Base-by-base conservation (phyloP, 2,329 filamentous ascomycete species). In the Penicillium sp. region DNA sequence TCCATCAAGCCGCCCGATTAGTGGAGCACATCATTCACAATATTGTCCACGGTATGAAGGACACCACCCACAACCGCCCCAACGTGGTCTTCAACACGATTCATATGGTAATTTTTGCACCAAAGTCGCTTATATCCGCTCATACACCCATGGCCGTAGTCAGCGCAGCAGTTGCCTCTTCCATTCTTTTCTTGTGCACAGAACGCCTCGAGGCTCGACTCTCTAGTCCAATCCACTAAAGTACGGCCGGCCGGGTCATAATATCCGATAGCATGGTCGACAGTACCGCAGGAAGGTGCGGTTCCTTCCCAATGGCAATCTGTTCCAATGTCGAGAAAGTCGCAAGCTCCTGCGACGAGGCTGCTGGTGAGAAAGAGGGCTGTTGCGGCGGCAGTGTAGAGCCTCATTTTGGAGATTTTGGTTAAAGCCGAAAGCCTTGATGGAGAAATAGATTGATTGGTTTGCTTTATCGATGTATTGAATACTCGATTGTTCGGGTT, bases 51-150 rank as follows among this genome's bases (percentile, higher is more conserved):
- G 12, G 34, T 29, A 34, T 42, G 20, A 34, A 52, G 30, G 7
- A 30, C 30, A 49, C 44, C 39, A 40, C 37, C 45, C 18, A 26
- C 50, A 7, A 34, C n/a, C 21, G 24, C 39, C 9, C 24, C 39
- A 42, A 42, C 26, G n/a, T 27, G 23, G 15, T 20, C 9, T 13
- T 37, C 45, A 27, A 44, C 12, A 12, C 41, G 34, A 34, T 44
- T 33, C 6, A 32, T 32, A 32, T 44, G 40, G 13, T 51, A 55
- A 1, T 44, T 47, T 29, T 41, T 47, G n/a, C 52, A 55, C 52
- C 52, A 55, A 5, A 55, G 41, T 4, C 49, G 52, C 20, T 55
- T 55, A n/a, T 55, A 55, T 7, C 52, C 49, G 39, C 39, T 52
- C 18, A 46, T 27, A 29, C 52, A 55, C 2, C 45, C 42, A 32